Conservation (phyloP, 2,329 filamentous ascomycete species). For the Claviceps sp. region DNA sequence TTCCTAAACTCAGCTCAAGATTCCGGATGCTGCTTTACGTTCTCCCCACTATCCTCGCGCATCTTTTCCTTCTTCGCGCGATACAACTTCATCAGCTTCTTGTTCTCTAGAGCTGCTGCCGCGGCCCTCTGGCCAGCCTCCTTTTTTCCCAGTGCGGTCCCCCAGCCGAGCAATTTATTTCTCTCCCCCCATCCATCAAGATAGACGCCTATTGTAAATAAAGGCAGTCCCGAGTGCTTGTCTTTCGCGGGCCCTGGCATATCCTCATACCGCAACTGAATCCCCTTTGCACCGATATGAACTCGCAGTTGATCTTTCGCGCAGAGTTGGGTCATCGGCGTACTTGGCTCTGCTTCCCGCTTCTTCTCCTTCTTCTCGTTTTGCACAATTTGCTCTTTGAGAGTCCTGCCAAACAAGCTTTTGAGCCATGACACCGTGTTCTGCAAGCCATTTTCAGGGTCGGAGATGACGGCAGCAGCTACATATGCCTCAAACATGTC, state of each 20-base stretch:
- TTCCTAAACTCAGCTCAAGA: neutral
- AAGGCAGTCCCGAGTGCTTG: constrained; percentile 36
- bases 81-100: constrained; percentile 44
- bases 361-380: constrained; percentile 7
- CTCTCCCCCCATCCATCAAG: constrained; percentile 57
- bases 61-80: constrained; percentile 28
- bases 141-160: constrained; percentile 51
- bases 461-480: constrained; percentile 60
- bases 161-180: constrained; percentile 46
- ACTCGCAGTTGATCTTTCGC: constrained; percentile 19
- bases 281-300: constrained; percentile 39
- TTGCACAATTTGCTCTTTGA: constrained; percentile 39
- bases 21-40: neutral
- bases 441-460: constrained; percentile 46
- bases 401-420: constrained; percentile 55
- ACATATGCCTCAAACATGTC: constrained; percentile 90
- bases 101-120: constrained; percentile 47
- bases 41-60: neutral
- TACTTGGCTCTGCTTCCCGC: neutral
- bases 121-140: constrained; percentile 59
- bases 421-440: constrained; percentile 59
- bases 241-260: constrained; percentile 39
- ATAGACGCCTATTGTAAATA: constrained; percentile 51
- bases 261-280: constrained; percentile 49
- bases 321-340: neutral